Evolutionary conservation across 305 asterid genomes (phyloP), one percentile per base, ranked within the genome.

Genomic region (Nicotiana rustica): DNA sequence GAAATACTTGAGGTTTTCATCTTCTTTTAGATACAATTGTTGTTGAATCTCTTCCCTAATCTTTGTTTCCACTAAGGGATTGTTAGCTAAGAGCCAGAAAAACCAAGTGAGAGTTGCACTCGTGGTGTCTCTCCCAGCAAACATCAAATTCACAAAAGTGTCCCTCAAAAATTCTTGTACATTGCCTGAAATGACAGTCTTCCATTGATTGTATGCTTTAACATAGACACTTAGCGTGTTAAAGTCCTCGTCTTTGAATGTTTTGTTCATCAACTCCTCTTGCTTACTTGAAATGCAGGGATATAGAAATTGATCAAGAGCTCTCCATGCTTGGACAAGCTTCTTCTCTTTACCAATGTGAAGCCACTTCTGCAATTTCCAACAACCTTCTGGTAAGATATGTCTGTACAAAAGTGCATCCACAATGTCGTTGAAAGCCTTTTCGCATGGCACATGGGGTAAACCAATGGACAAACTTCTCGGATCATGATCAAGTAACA

Each of bases 401-500:
- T 62, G 61, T 61, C 82, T 62, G 38, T 79, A 19, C 17, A 62
- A 17, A 79, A 79, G 5, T 35, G 82, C 60, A 15, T 62, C 59
- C 8, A 13, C 2, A 25, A 1, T 25, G 1, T 19, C 44, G 7
- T 14, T 19, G 9, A 79, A 18, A 3, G 82, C 82, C 82, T n/a
- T 38, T 41, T 70, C 78, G 6, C 60, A 44, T 18, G 78, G 66
- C 12, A 85, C 56, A 17, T 59, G 49, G 4, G 87, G 87, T 19
- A 81, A 66, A 29, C 18, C 80, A 33, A 77, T 13, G 18, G 85
- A 55, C 5, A 85, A 52, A 47, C 85, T 81, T 15, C 17, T 52
- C 0, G 87, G 85, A 67, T 85, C 87, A 38, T 77, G 57, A 15
- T 81, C 85, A 31, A 85, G 80, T 17, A 85, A n/a, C 67, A 85